Percentiles rank a stretch among this genome's conserved stretches.
These are phyloP conservation scores for Hypoxylon sp. DNA, from an alignment of 2,329 filamentous ascomycete species.

Conservation along the genomic window DNA sequence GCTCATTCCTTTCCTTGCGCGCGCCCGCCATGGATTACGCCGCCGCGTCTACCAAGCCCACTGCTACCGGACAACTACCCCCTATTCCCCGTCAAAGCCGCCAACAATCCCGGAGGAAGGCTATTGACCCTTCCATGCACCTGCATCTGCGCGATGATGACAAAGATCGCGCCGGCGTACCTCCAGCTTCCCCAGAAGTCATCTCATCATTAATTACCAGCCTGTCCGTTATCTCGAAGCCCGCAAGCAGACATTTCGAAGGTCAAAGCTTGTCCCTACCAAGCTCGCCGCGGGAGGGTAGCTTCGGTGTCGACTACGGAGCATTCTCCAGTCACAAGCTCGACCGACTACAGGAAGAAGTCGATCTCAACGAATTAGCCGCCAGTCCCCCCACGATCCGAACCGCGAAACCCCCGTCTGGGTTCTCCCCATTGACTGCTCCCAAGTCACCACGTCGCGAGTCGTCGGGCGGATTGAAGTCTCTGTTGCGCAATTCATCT, in stretches of 20 bases:
- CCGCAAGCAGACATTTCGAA: slow-evolving; percentile 78
- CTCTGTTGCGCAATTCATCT: slow-evolving; percentile 69
- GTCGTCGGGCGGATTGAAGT: slow-evolving; percentile 65
- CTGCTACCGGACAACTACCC: slow-evolving; percentile 42
- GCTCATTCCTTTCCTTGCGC: slow-evolving; percentile 34
- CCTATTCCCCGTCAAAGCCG: slow-evolving; percentile 50
- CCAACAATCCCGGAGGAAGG: slow-evolving; percentile 51
- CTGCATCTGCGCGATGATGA: slow-evolving; percentile 46
- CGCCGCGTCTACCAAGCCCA: slow-evolving; percentile 30
- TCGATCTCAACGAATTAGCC: slow-evolving; percentile 69
- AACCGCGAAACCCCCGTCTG: slow-evolving; percentile 84
- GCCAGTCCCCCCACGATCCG: slow-evolving; percentile 79
- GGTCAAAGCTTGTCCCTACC: slow-evolving; percentile 59
- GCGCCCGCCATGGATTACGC: slow-evolving; percentile 43
- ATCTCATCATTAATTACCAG: slow-evolving; percentile 78
- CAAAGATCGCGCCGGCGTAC: slow-evolving; percentile 48
- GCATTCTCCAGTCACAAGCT: slow-evolving; percentile 66
- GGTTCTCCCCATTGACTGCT: slow-evolving; percentile 78
- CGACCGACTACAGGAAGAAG: slow-evolving; percentile 60
- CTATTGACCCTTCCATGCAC: slow-evolving; percentile 50
- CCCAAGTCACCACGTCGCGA: slow-evolving; percentile 66
- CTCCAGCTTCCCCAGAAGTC: slow-evolving; percentile 74
- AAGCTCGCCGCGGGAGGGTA: slow-evolving; percentile 58
- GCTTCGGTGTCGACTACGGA: slow-evolving; percentile 81
- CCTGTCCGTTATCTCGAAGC: slow-evolving; percentile 74